These are phyloP conservation scores for Theobroma cacao DNA, from an alignment of 345 rosid genomes.

Conservation along the genomic window DNA sequence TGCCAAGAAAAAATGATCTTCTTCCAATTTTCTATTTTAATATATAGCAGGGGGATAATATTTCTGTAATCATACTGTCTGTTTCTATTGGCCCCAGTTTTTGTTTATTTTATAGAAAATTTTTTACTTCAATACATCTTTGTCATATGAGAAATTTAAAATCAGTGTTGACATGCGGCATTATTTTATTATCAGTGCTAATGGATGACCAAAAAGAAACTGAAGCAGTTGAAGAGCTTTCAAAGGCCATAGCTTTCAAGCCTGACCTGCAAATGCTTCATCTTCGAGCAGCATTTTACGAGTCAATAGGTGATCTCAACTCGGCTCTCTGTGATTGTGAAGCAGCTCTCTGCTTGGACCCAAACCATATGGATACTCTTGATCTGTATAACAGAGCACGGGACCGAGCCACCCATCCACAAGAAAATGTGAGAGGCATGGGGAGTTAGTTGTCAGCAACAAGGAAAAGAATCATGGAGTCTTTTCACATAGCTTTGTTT, in stretches of 20 bases:
- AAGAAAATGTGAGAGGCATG: slow-evolving; percentile 29
- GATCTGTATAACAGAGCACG: slow-evolving; percentile 67
- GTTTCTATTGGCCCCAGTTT: background rate
- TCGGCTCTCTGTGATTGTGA: slow-evolving; percentile 73
- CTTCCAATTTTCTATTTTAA: background rate
- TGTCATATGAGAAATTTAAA: background rate
- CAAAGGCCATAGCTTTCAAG: slow-evolving; percentile 82
- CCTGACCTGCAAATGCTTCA: slow-evolving; percentile 91
- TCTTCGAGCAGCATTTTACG: slow-evolving; percentile 91
- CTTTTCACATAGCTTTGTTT: slow-evolving; percentile 9
- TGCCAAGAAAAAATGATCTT: background rate
- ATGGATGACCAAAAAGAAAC: slow-evolving; percentile 91
- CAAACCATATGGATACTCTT: slow-evolving; percentile 65
- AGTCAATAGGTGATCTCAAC: slow-evolving; percentile 64
- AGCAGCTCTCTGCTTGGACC: slow-evolving; percentile 94
- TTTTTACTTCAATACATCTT: background rate
- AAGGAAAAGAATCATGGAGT: slow-evolving; percentile 13
- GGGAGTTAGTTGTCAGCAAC: background rate
- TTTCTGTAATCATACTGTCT: background rate
- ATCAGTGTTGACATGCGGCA: slow-evolving; percentile 15
- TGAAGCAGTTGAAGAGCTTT: slow-evolving; percentile 83
- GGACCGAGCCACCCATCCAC: slow-evolving; percentile 37
- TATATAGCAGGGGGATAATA: background rate
- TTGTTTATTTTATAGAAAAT: background rate
- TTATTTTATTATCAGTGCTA: slow-evolving; percentile 46